Conservation (phyloP, 176 grass and related monocot genomes). For the Ensete ventricosum region DNA sequence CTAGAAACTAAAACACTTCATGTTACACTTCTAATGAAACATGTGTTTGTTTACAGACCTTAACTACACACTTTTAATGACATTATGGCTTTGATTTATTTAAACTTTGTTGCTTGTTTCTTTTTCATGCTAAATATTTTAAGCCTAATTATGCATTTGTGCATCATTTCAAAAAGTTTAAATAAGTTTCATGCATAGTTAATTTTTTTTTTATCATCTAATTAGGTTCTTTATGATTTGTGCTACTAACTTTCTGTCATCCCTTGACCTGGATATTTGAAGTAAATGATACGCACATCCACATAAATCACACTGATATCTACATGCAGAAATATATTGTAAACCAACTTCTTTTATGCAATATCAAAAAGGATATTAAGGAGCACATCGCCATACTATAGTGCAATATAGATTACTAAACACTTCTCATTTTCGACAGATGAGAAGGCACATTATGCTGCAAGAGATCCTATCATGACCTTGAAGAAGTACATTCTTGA, state of each 20-base stretch:
- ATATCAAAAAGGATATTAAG: neutral
- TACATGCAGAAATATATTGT: neutral
- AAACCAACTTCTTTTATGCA: neutral
- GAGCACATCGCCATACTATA: neutral
- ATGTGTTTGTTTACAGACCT: too few relatives aligned
- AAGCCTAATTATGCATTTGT: too few relatives aligned
- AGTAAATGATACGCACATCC: too few relatives aligned
- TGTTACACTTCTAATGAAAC: too few relatives aligned
- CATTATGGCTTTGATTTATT: too few relatives aligned
- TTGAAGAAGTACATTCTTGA: constrained; percentile 78
- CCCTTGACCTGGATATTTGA: neutral
- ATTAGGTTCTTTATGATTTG: neutral
- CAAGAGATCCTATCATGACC: constrained; percentile 59
- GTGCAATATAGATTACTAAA: neutral
- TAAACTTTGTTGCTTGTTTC: too few relatives aligned
- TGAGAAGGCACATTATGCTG: constrained; percentile 72
- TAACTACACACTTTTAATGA: too few relatives aligned
- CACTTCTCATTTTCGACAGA: constrained; percentile 29
- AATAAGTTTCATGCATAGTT: neutral
- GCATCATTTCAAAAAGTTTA: too few relatives aligned
- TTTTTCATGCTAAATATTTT: too few relatives aligned
- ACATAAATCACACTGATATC: neutral
- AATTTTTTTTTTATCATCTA: neutral
- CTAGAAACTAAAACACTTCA: too few relatives aligned
- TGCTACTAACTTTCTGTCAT: neutral